Conservation (phyloP, 2,329 filamentous ascomycete genomes). For the Eutypa lata region DNA sequence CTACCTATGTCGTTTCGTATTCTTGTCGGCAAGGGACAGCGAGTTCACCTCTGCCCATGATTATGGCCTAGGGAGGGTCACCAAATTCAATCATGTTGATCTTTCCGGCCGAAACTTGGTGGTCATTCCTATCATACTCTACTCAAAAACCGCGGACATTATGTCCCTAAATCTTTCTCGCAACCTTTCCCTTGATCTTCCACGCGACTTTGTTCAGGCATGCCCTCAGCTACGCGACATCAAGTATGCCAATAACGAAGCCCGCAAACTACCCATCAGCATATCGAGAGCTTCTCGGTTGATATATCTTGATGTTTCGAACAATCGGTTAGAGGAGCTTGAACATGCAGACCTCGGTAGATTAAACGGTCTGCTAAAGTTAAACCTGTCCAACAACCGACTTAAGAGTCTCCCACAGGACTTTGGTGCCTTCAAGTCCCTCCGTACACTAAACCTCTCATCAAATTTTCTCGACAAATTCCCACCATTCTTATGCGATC, state of each 20-base stretch:
- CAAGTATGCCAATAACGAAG: constrained; percentile 93
- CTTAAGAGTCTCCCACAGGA: constrained; percentile 75
- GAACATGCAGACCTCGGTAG: constrained; percentile 79
- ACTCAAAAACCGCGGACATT: constrained; percentile 87
- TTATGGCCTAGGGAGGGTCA: constrained; percentile 73
- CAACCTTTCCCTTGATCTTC: constrained; percentile 88
- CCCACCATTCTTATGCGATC: constrained; percentile 77
- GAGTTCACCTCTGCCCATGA: constrained; percentile 75
- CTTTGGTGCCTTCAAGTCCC: constrained; percentile 74
- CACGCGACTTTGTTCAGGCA: constrained; percentile 92
- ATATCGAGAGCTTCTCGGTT: constrained; percentile 76
- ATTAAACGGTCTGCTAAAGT: constrained; percentile 73
- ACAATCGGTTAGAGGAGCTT: constrained; percentile 85
- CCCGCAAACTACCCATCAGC: constrained; percentile 78
- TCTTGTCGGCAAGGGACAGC: constrained; percentile 83
- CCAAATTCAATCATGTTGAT: constrained; percentile 93
- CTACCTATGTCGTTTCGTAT: constrained; percentile 94
- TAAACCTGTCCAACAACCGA: constrained; percentile 93
- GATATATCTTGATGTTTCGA: constrained; percentile 90
- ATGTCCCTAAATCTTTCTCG: constrained; percentile 91
- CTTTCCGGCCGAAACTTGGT: constrained; percentile 85
- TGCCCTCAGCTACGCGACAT: constrained; percentile 91
- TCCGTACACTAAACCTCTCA: constrained; percentile 85
- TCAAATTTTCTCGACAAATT: constrained; percentile 89
- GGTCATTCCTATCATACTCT: constrained; percentile 91